Conservation (phyloP, 202 grass and related monocot genomes). For the Musa balbisiana region DNA sequence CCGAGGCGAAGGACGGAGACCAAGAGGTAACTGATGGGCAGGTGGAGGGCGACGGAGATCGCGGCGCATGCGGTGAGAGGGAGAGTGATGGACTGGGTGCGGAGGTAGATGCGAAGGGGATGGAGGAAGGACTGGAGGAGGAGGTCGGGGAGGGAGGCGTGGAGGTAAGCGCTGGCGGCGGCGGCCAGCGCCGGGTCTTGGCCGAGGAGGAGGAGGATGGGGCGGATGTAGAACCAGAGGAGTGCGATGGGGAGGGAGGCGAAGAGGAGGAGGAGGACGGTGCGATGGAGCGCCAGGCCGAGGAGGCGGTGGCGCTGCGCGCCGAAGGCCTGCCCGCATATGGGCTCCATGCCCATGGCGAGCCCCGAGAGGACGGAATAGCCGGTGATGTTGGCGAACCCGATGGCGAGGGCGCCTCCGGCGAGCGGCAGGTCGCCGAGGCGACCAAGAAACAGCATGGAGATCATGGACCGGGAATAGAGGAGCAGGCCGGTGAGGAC, state of each 20-base stretch:
- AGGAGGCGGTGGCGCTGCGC: background rate
- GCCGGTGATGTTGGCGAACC: constrained; percentile 1
- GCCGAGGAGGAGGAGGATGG: constrained; percentile 1
- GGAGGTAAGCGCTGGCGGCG: background rate
- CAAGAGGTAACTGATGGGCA: background rate
- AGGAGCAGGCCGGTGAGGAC: constrained; percentile 68
- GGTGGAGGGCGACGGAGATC: background rate
- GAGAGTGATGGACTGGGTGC: background rate
- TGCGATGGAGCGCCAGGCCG: background rate
- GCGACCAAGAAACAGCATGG: constrained; percentile 83
- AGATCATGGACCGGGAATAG: constrained; percentile 88
- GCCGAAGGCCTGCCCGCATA: constrained; percentile 4
- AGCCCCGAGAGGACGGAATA: background rate
- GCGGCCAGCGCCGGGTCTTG: background rate
- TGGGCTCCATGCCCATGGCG: background rate
- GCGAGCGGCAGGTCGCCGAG: constrained; percentile 34
- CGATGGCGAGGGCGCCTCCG: constrained; percentile 2
- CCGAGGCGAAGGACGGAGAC: constrained; percentile 5
- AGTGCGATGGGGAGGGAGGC: background rate
- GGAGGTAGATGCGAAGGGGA: constrained; percentile 4
- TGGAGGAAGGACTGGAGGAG: background rate
- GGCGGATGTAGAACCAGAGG: background rate
- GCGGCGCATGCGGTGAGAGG: background rate
- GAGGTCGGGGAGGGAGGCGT: constrained; percentile 3
- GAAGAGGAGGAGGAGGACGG: constrained; percentile 1